Evolutionary conservation across 495 filamentous ascomycete genomes (phyloP), one percentile per base, ranked within the genome.

Genomic region (Astrothelium macrocarpum): DNA sequence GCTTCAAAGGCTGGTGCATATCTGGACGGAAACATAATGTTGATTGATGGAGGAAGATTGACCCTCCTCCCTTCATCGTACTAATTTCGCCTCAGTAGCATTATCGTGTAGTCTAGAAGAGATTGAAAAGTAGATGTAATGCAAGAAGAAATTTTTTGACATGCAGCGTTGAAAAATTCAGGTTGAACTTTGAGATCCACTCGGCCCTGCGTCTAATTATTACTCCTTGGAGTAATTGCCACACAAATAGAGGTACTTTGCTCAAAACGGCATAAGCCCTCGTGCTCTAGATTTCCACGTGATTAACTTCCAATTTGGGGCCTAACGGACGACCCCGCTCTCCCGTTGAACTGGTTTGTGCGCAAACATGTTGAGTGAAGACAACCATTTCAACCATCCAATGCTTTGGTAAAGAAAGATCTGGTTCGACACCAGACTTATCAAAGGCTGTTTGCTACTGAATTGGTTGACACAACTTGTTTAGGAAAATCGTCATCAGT

Each of bases 21-120:
- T 64, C 20, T 70, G 32, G 75, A 78, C 67, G 75, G 74, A 9
- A 71, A 66, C 49, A 64, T 77, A 9, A 53, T 72, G 26, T 66
- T 78, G 18, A 59, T 74, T n/a, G 75, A 77, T 67, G 75, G 76
- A 7, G 76, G 76, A 1, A 65, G 72, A 32, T 62, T 78, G 20
- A 61, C 63, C 18, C 64, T 59, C 26, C 32, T 75, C 36, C 63
- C 68, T 9, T 69, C 65, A 2, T 71, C 70, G 2, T 74, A 75
- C 61, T 77, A 62, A 71, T 26, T 14, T 14, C 34, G 34, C 5
- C 34, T 39, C 5, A 39, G 34, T 39, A 14, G 34, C 34, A 39
- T 5, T 39, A n/a, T n/a, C n/a, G n/a, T n/a, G n/a, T n/a, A n/a
- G n/a, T n/a, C n/a, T n/a, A n/a, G n/a, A n/a, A n/a, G n/a, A n/a